Evolutionary conservation across 2,329 filamentous ascomycete species (phyloP).

Genomic region (Fusarium haematococcum): DNA sequence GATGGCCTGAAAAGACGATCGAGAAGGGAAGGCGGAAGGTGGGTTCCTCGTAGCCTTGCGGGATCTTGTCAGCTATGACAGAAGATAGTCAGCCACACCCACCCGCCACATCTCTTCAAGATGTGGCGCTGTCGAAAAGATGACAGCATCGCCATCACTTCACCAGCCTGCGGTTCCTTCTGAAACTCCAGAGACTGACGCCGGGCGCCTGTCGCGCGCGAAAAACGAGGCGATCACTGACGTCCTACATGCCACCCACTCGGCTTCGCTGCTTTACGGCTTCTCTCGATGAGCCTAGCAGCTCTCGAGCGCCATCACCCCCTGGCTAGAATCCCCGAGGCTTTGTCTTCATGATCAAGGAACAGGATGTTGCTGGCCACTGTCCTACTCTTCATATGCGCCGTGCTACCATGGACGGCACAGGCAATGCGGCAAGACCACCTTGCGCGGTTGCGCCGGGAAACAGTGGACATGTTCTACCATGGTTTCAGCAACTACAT

Average conservation of each 20-base stretch:
- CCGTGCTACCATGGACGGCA: conserved; percentile 56
- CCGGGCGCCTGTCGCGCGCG: conserved; percentile 34
- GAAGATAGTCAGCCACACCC: conserved; percentile 11
- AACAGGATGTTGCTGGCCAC: conserved; percentile 46
- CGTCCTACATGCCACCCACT: conserved; percentile 11
- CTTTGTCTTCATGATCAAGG: conserved; percentile 34
- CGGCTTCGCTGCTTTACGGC: conserved; percentile 11
- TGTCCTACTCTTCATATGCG: conserved; percentile 42
- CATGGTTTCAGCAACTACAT: conserved; percentile 98
- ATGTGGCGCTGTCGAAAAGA: conserved; percentile 32
- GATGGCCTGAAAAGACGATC: background rate
- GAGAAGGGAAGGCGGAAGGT: background rate
- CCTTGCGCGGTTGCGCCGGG: conserved; percentile 66
- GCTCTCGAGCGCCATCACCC: conserved; percentile 35
- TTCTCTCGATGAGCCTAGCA: conserved; percentile 42
- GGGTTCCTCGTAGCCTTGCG: background rate
- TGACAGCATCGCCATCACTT: conserved; percentile 37
- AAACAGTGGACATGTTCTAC: conserved; percentile 87
- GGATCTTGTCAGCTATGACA: background rate
- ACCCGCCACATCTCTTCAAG: conserved; percentile 38
- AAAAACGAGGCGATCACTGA: conserved; percentile 13
- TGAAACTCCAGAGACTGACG: conserved; percentile 23
- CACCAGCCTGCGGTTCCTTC: conserved; percentile 18
- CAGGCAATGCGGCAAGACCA: conserved; percentile 67
- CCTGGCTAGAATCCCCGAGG: conserved; percentile 31